Evolutionary conservation across 23 red algal species (phyloP).

Genomic region (Agarophyton chilense): DNA sequence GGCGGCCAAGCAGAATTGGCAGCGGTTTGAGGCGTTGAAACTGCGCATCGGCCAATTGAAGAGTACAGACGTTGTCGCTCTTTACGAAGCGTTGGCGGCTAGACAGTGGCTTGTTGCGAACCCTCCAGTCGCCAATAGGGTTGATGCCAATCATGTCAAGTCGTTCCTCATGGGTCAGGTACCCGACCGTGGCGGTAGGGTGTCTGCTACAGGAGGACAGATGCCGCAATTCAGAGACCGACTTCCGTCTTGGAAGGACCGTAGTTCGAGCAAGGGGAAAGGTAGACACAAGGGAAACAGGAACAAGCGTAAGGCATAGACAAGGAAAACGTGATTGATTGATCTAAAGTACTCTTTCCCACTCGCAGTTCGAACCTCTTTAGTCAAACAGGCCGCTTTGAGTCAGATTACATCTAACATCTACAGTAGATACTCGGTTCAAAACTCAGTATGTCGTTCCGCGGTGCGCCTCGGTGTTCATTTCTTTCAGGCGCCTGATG

Average conservation of each 20-base stretch:
- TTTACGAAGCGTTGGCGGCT: slow-evolving; percentile 15
- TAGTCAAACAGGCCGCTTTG: no score
- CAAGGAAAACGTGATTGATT: no score
- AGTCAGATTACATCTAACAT: no score
- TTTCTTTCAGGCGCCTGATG: neutral
- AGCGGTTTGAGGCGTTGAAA: neutral
- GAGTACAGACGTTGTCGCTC: neutral
- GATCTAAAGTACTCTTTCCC: no score
- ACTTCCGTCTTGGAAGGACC: neutral
- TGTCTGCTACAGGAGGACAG: neutral
- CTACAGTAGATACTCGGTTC: no score
- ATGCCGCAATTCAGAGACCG: slow-evolving; percentile 19
- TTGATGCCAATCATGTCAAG: neutral
- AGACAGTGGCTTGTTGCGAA: neutral
- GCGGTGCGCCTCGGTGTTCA: slow-evolving; percentile 40
- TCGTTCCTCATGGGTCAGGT: slow-evolving; percentile 20
- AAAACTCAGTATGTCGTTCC: slow-evolving; percentile 45
- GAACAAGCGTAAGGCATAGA: slow-evolving; percentile 10
- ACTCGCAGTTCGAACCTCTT: no score
- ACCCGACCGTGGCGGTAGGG: slow-evolving; percentile 14
- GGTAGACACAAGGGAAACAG: neutral
- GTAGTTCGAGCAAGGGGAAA: neutral
- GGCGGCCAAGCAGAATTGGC: neutral
- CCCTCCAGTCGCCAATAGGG: neutral
- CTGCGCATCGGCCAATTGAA: neutral